Evolutionary conservation across 768 basidiomycete genomes (phyloP).

Genomic region (Scleroderma bovista): DNA sequence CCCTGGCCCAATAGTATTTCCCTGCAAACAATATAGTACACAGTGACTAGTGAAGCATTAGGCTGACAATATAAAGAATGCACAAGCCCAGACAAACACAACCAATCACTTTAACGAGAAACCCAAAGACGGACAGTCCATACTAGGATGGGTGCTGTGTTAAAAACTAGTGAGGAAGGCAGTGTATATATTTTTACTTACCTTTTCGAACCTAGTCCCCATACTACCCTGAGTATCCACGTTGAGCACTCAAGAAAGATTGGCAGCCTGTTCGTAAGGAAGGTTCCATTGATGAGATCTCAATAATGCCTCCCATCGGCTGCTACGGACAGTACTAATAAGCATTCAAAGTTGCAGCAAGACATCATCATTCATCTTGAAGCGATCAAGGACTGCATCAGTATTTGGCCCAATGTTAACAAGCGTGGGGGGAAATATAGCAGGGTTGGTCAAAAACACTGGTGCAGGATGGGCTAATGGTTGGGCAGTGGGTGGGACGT

Average conservation of each 20-base stretch:
- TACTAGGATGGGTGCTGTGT: background rate
- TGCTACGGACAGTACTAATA: background rate
- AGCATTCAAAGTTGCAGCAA: background rate
- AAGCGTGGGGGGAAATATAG: no score
- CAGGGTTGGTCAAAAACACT: no score
- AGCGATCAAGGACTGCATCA: background rate
- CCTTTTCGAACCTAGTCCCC: background rate
- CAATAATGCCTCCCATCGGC: conserved; percentile 3
- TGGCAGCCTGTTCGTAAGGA: conserved; percentile 6
- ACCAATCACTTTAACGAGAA: background rate
- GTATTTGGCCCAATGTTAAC: conserved; percentile 7
- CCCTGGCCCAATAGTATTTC: background rate
- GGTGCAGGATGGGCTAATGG: no score
- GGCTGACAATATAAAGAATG: background rate
- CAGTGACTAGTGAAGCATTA: background rate
- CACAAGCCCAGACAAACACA: background rate
- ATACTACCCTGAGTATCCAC: background rate
- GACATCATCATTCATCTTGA: conserved; percentile 2
- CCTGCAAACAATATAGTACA: background rate
- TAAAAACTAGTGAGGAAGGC: background rate
- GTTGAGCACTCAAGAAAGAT: background rate
- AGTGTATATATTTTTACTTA: background rate
- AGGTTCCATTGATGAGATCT: conserved; percentile 5
- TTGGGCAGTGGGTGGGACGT: no score
- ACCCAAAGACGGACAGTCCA: background rate